Evolutionary conservation across 2,329 filamentous ascomycete genomes (phyloP), one percentile per base, ranked within the genome.

Genomic region (Nigrograna mackinnonii): DNA sequence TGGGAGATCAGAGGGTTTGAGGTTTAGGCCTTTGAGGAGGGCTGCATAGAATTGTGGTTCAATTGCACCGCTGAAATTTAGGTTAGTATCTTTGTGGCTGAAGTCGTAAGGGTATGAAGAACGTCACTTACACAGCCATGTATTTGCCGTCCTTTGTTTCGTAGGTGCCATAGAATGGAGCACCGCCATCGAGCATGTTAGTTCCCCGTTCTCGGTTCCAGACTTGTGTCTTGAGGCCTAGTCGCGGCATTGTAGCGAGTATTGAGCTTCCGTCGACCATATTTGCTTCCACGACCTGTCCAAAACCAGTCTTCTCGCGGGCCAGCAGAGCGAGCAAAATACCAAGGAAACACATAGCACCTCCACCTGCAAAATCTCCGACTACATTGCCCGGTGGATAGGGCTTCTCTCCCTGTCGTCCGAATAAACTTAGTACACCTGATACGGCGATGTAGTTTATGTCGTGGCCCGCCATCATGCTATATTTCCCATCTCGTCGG

Each of bases 391-490:
- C 82, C 0, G 94, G 94, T 14, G 91, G 79, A 47, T 86, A 84
- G 1, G 92, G 92, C 51, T 82, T 84, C 60, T 85, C 80, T 13
- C 77, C 79, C 20, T 74, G 73, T 1, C 87, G 76, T 1, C 92
- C 92, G 3, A 97, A 79, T 69, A 96, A 76, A 0, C 79, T 79
- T 20, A 97, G 71, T 1, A 87, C 85, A 0, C 92, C 92, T 0
- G 86, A 87, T 0, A 96, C 89, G 36, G 91, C 89, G 31, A 97
- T 85, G 69, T 97, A 97, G 64, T 97, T 96, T 67, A 96, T 96
- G 66, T 96, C 91, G 64, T 96, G 91, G 5, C 91, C 91, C 0
- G 91, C 91, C 91, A 96, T 96, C 58, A 79, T 72, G 35, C 80
- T 82, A 70, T 96, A 97, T 57, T 83, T 85, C 0, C 91, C 92